These are phyloP conservation scores for carrot (Daucus carota) DNA, from an alignment of 129 eudicot species.

Conservation along the genomic window DH1_v3.0 NC_030383.2:4090501-4091000, in stretches of 20 bases:
- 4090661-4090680: slow-evolving; percentile 88
- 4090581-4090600: slow-evolving; percentile 56
- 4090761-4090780: slow-evolving; percentile 71
- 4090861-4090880: not conserved
- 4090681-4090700: slow-evolving; percentile 69
- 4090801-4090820: not conserved
- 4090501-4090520: not conserved
- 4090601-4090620: slow-evolving; percentile 68
- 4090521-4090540: slow-evolving; percentile 7
- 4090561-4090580: slow-evolving; percentile 70
- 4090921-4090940: not conserved
- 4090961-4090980: not conserved
- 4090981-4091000: not conserved
- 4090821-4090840: not conserved
- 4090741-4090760: slow-evolving; percentile 84
- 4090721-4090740: slow-evolving; percentile 80
- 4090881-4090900: not conserved
- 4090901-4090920: not conserved
- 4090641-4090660: slow-evolving; percentile 77
- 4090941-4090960: not conserved
- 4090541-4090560: slow-evolving; percentile 35
- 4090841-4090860: not conserved
- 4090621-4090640: slow-evolving; percentile 77
- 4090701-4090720: slow-evolving; percentile 73
- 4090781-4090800: slow-evolving; percentile 45